Base-by-base conservation (phyloP, 192 early-diverging fungal genomes). In the Phycomyces blakesleeanus region DNA sequence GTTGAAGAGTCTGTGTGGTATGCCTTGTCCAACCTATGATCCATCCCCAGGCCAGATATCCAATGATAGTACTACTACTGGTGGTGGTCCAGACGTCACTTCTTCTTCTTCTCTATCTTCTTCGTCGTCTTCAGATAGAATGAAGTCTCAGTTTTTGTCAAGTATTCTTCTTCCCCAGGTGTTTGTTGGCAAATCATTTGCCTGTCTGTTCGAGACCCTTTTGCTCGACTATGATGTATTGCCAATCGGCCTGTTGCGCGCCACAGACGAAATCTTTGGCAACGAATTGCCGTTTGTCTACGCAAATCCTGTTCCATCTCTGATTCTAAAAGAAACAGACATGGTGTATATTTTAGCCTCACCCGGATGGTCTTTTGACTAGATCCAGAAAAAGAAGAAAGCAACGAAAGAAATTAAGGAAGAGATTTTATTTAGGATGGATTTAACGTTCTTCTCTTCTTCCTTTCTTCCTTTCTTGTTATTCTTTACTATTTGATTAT, bases 251-350 rank as follows among this genome's bases (percentile, higher is more conserved):
- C 42, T 81, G 5, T 74, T 75, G 25, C 68, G 79, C 7, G 72
- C 68, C 0, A 65, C 77, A 1, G 77, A 78, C 53, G 44, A 56
- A 2, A 68, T 69, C 1, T 52, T 76, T n/a, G 76, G 80, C 8
- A 87, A 89, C 69, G 74, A 72, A 37, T 55, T 81, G 6, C 85
- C 87, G 0, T 89, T 84, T 73, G 83, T 89, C 5, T 84, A 81
- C 69, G 83, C 83, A 0, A 89, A 89, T 59, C 87, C 87, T 10
- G 64, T 83, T 12, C 72, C 82, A 26, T 76, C 72, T 1, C 70
- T 87, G 21, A 49, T 85, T 9, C 40, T 88, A 57, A 80, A 75
- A 47, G 61, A 59, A 21, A 73, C 76, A 15, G 87, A 89, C 58
- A 55, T 68, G 44, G 64, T 89, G 9, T 89, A 87, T 66, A 76